Evolutionary conservation across 768 basidiomycete genomes (phyloP).

Genomic region (Trametopsis cervina): DNA sequence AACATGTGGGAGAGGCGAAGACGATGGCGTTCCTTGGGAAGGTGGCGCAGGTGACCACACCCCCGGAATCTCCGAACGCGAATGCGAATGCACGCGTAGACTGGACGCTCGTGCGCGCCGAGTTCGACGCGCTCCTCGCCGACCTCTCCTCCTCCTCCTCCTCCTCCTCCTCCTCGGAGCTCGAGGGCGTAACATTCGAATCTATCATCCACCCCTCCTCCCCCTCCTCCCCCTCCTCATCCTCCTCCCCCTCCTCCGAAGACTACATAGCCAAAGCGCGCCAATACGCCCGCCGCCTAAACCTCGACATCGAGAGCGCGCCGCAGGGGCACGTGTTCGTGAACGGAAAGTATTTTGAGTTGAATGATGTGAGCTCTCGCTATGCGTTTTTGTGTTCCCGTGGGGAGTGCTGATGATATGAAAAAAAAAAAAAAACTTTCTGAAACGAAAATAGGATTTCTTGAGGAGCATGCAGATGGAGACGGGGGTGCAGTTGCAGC

Average conservation of each 20-base stretch:
- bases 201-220: conserved; percentile 25
- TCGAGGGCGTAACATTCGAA: conserved; percentile 30
- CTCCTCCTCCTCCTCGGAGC: too few relatives aligned
- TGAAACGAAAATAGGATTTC: conserved; percentile 66
- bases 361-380: conserved; percentile 55
- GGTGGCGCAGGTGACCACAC: conserved; percentile 29
- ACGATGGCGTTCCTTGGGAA: conserved; percentile 55
- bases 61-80: background rate
- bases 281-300: conserved; percentile 55
- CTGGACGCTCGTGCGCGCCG: conserved; percentile 35
- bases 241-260: conserved; percentile 14
- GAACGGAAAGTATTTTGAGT: conserved; percentile 74
- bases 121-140: conserved; percentile 31
- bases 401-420: too few relatives aligned
- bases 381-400: background rate
- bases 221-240: conserved; percentile 10
- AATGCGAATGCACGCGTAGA: conserved; percentile 19
- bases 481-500: conserved; percentile 49
- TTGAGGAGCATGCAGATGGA: conserved; percentile 57
- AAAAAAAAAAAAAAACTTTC: background rate
- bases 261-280: conserved; percentile 37
- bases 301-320: conserved; percentile 32
- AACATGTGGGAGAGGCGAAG: conserved; percentile 52
- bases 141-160: too few relatives aligned
- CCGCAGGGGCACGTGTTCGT: conserved; percentile 69